phyloP scores from a whole-genome alignment of 2,329 filamentous ascomycete species.

The Colletotrichum australisinense region DNA sequence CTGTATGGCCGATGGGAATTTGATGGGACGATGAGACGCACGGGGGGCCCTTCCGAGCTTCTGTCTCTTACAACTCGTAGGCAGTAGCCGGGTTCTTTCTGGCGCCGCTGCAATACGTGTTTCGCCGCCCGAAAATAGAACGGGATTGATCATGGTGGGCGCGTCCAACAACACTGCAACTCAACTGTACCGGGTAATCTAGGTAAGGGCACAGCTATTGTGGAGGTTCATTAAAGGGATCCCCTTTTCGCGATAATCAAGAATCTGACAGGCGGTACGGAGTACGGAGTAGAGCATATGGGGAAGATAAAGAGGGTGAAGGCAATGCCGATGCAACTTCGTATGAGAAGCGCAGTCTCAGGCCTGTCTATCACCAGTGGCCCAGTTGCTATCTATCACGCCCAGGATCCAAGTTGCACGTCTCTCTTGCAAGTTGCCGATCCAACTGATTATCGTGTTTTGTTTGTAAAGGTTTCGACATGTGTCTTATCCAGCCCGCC shows the following conservation, averaged over 20 bases:
- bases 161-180: background rate
- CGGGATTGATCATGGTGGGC: constrained; percentile 13
- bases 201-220: constrained; percentile 17
- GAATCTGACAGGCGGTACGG: background rate
- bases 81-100: constrained; percentile 7
- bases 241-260: constrained; percentile 22
- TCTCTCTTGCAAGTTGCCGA: background rate
- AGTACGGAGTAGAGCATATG: constrained; percentile 1
- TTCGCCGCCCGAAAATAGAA: constrained; percentile 36
- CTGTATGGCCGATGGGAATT: background rate
- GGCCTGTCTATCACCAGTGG: background rate
- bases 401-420: background rate
- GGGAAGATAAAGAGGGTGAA: constrained; percentile 28
- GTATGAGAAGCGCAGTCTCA: background rate
- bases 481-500: constrained; percentile 18
- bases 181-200: background rate
- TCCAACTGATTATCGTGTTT: constrained; percentile 23
- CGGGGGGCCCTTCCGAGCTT: constrained; percentile 1
- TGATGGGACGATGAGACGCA: constrained; percentile 34
- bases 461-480: constrained; percentile 29
- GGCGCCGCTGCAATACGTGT: constrained; percentile 26
- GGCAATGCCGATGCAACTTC: background rate
- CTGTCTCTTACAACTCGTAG: constrained; percentile 18
- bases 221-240: constrained; percentile 30
- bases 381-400: background rate